A percentile compares a stretch with the other conserved stretches of the same genome.
phyloP scores from a whole-genome alignment of 352 stramenopile genomes.

The Pythium angustatum region DNA sequence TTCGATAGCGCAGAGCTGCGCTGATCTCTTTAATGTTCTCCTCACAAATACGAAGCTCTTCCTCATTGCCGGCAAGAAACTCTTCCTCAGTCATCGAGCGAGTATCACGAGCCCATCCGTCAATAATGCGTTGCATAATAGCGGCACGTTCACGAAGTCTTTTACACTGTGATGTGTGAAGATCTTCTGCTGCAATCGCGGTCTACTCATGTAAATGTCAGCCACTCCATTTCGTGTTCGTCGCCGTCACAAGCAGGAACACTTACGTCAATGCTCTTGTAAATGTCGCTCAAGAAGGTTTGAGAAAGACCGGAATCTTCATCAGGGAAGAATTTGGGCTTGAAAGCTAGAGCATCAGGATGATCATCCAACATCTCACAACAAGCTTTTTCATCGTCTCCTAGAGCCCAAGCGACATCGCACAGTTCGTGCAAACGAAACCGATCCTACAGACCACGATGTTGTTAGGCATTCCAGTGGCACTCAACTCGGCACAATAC shows the following conservation, averaged over 20 bases:
- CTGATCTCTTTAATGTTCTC: constrained; percentile 59
- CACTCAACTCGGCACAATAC: neutral
- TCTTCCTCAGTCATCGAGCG: constrained; percentile 43
- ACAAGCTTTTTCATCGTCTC: constrained; percentile 19
- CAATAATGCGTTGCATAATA: constrained; percentile 52
- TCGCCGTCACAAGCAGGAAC: neutral
- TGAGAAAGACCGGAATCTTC: neutral
- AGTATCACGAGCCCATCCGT: constrained; percentile 21
- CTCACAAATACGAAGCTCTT: constrained; percentile 55
- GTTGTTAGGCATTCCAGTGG: neutral
- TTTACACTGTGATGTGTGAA: constrained; percentile 42
- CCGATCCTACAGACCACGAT: constrained; percentile 1
- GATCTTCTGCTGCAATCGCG: constrained; percentile 54
- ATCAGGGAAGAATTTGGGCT: constrained; percentile 14
- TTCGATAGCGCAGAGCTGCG: constrained; percentile 35
- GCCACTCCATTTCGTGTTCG: too few relatives aligned
- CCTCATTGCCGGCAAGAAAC: constrained; percentile 55
- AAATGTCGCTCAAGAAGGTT: constrained; percentile 38
- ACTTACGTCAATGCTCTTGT: constrained; percentile 45
- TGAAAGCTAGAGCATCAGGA: constrained; percentile 15
- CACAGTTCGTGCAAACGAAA: constrained; percentile 19
- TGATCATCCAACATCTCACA: constrained; percentile 21
- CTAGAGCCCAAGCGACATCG: constrained; percentile 23
- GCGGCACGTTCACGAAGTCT: constrained; percentile 50
- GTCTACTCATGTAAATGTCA: constrained; percentile 28